Evolutionary conservation across 148 eudicot genomes (phyloP).

Genomic region (Vaccinium myrtillus): DNA sequence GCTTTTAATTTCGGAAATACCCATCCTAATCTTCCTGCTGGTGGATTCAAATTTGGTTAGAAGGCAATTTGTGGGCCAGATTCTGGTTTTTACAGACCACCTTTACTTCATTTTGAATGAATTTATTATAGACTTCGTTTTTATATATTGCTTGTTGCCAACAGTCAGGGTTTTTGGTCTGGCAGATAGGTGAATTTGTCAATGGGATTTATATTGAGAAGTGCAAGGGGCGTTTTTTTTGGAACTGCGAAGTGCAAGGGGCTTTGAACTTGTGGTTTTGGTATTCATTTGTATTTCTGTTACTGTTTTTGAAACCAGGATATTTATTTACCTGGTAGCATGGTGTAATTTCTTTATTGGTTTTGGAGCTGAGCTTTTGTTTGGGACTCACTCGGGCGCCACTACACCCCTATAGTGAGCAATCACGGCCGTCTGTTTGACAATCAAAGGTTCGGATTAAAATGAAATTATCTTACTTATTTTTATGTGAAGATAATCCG

Average conservation of each 20-base stretch:
- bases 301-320: not conserved
- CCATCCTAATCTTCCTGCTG: conserved; percentile 52
- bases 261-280: not conserved
- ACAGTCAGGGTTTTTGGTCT: conserved; percentile 27
- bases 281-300: not conserved
- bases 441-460: too few relatives aligned
- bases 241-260: not conserved
- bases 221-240: not conserved
- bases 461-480: too few relatives aligned
- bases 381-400: too few relatives aligned
- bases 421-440: too few relatives aligned
- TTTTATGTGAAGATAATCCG: too few relatives aligned
- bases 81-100: conserved; percentile 7
- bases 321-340: not conserved
- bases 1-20: conserved; percentile 45
- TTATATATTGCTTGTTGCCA: not conserved
- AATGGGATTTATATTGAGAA: not conserved
- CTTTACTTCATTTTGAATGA: conserved; percentile 7
- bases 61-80: conserved; percentile 1
- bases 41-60: conserved; percentile 57
- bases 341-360: not conserved
- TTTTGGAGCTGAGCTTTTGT: not conserved
- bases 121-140: not conserved
- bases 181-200: conserved; percentile 16
- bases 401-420: too few relatives aligned